These are phyloP conservation scores for Salvia rosmarinus DNA, from an alignment of 257 asterid species.

Conservation along the genomic window DNA sequence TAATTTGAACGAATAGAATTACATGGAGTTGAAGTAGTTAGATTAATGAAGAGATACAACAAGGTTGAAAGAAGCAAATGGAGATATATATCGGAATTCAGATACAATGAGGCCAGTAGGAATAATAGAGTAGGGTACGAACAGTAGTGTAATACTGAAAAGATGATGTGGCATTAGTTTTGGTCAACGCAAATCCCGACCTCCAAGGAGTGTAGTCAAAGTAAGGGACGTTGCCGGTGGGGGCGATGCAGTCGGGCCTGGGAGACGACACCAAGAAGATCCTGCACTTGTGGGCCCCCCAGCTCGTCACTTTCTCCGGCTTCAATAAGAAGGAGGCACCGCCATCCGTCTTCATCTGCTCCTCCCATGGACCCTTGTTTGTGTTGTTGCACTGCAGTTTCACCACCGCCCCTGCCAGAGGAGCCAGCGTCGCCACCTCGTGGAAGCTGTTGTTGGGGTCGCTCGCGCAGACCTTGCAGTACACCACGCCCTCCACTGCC, in stretches of 20 bases:
- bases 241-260: neutral
- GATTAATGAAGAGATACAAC: too few species aligned
- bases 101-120: neutral
- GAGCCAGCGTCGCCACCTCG: neutral
- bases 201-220: neutral
- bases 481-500: slow-evolving; percentile 15
- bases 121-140: neutral
- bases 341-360: neutral
- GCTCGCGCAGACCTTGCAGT: neutral
- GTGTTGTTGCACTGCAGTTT: slow-evolving; percentile 28
- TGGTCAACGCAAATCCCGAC: neutral
- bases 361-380: neutral
- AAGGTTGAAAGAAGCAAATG: too few species aligned
- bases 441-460: slow-evolving; percentile 1
- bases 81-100: too few species aligned
- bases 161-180: neutral
- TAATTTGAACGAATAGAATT: too few species aligned
- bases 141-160: neutral
- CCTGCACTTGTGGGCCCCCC: slow-evolving; percentile 29
- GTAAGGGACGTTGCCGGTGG: neutral
- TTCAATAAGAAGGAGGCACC: neutral
- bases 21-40: too few species aligned
- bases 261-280: slow-evolving; percentile 9
- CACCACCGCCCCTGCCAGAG: slow-evolving; percentile 5
- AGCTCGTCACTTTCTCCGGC: neutral